Evolutionary conservation across 495 filamentous ascomycete species (phyloP).

Genomic region (Clohesyomyces aquaticus): DNA sequence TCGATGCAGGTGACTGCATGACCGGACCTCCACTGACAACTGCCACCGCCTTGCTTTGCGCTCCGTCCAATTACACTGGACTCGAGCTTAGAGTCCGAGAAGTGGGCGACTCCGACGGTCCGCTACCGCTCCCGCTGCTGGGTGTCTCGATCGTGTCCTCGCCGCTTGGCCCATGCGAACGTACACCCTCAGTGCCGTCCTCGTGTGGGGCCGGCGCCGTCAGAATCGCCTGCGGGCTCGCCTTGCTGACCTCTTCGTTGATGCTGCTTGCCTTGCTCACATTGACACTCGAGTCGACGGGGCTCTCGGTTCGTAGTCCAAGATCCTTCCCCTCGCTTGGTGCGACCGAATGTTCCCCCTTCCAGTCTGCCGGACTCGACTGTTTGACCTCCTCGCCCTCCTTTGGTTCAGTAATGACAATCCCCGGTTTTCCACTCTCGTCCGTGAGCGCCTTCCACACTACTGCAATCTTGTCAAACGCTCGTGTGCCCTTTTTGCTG

Average conservation of each 20-base stretch:
- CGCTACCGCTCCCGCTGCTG: slow-evolving; percentile 18
- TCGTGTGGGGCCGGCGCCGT: slow-evolving; percentile 33
- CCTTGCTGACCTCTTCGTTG: slow-evolving; percentile 28
- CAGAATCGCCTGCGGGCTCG: slow-evolving; percentile 23
- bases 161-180: slow-evolving; percentile 37
- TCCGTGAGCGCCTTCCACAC: slow-evolving; percentile 66
- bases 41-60: slow-evolving; percentile 1
- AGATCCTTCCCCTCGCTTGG: slow-evolving; percentile 57
- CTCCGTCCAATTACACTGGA: slow-evolving; percentile 1
- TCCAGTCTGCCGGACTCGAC: slow-evolving; percentile 71
- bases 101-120: slow-evolving; percentile 5
- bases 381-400: slow-evolving; percentile 68
- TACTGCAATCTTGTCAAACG: slow-evolving; percentile 82
- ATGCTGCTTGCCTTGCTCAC: slow-evolving; percentile 69
- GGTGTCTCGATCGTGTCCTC: slow-evolving; percentile 23
- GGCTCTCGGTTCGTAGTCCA: slow-evolving; percentile 65
- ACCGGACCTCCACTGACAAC: background rate
- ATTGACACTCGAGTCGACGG: slow-evolving; percentile 56
- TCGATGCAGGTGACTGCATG: slow-evolving; percentile 17
- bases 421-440: slow-evolving; percentile 33
- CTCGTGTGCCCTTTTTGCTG: slow-evolving; percentile 73
- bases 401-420: slow-evolving; percentile 44
- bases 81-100: slow-evolving; percentile 4
- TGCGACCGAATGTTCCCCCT: slow-evolving; percentile 46
- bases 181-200: slow-evolving; percentile 39